A percentile compares a stretch with the other conserved stretches of the same genome.
Evolutionary conservation across 345 rosid genomes (phyloP).

Genomic region (Turnera subulata): DNA sequence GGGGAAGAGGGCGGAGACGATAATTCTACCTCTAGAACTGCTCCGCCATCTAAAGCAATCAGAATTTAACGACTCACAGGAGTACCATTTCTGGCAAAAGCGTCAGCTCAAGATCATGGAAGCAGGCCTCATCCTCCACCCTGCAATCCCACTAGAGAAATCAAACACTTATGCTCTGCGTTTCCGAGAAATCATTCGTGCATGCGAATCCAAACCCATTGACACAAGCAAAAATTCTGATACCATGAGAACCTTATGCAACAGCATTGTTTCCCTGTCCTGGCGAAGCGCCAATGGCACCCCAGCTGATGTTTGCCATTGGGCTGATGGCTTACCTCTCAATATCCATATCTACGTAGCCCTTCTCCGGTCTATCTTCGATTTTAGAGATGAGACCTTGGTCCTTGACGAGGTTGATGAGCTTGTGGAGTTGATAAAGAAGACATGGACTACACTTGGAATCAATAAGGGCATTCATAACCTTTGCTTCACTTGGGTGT

Average conservation of each 20-base stretch:
- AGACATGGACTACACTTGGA: slow-evolving; percentile 85
- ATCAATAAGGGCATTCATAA: slow-evolving; percentile 67
- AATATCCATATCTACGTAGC: slow-evolving; percentile 61
- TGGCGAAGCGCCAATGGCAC: slow-evolving; percentile 63
- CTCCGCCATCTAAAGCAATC: slow-evolving; percentile 77
- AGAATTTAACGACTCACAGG: slow-evolving; percentile 62
- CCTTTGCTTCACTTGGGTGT: slow-evolving; percentile 80
- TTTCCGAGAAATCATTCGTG: slow-evolving; percentile 52
- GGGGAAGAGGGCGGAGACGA: slow-evolving; percentile 80
- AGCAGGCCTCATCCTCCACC: slow-evolving; percentile 72
- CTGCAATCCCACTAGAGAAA: slow-evolving; percentile 62
- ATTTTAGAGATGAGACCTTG: slow-evolving; percentile 65
- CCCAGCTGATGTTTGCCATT: slow-evolving; percentile 73
- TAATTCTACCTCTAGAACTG: slow-evolving; percentile 83
- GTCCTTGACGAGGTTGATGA: slow-evolving; percentile 93
- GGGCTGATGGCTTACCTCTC: slow-evolving; percentile 95
- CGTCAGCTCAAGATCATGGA: slow-evolving; percentile 78
- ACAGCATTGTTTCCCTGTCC: slow-evolving; percentile 60
- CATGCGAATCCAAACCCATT: slow-evolving; percentile 41
- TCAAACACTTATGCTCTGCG: slow-evolving; percentile 51
- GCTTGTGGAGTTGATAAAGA: slow-evolving; percentile 78
- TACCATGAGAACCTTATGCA: slow-evolving; percentile 57
- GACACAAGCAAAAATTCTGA: slow-evolving; percentile 74
- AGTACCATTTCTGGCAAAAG: slow-evolving; percentile 79
- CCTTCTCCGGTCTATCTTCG: slow-evolving; percentile 67